Evolutionary conservation across 2,329 filamentous ascomycete species (phyloP), one percentile per base, ranked within the genome.

Genomic region (Arthrobotrys sinensis): DNA sequence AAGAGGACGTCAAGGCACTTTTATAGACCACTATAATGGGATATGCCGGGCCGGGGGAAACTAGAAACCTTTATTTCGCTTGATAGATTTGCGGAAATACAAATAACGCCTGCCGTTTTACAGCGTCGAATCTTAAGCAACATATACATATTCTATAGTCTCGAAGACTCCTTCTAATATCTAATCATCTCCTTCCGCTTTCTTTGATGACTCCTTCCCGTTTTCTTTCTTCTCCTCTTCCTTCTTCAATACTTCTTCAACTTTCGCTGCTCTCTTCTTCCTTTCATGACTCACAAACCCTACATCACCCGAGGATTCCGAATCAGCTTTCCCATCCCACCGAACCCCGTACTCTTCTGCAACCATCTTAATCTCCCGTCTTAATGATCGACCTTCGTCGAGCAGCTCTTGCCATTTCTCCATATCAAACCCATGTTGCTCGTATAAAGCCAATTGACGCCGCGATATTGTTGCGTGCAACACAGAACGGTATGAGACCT

Each of bases 341-440:
- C 95, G 93, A 6, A 94, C 93, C 81, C 96, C 93, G 83, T 97
- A 97, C 84, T 97, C 93, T 38, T 90, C 89, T 0, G 94, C 93
- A 7, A 96, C 89, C 14, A 88, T 87, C 84, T 91, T 92, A 83
- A 97, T 92, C 85, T 97, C 94, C 80, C 88, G 88, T 4, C 94
- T 86, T 80, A 97, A 84, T 1, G 88, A 85, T 83, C 97, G 97
- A 0, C 90, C 93, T 79, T 97, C 93, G 57, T 94, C 90, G 1
- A 96, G 89, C 36, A 96, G 82, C 3, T 87, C 86, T 82, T 96
- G 92, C 94, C 94, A 97, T 79, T 88, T 89, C 40, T 88, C 86
- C 21, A 92, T 83, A 82, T 97, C 91, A 80, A 97, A 93, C 0
- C 93, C 93, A 10, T 90, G 89, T 50, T 88, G 86, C 80, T 92